phyloP scores from a whole-genome alignment of 805 yeast genomes.

The Pichia californica region DNA sequence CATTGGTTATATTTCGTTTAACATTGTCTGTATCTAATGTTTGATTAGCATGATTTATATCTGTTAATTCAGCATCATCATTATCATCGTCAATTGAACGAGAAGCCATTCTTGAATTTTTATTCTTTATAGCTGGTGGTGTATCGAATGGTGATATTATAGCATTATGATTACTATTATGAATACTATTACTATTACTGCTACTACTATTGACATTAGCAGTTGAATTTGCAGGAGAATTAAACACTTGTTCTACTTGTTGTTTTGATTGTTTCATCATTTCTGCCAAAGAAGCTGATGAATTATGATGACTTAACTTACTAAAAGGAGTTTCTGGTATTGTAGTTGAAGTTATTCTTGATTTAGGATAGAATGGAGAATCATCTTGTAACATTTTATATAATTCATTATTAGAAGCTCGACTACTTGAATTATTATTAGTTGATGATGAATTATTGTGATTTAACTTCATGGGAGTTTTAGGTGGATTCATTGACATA shows the following conservation, averaged over 20 bases:
- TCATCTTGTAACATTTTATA: constrained; percentile 24
- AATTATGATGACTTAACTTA: neutral
- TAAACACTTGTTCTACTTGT: neutral
- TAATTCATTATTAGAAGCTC: constrained; percentile 5
- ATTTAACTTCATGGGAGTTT: constrained; percentile 5
- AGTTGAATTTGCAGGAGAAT: neutral
- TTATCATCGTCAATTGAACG: neutral
- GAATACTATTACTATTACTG: too few relatives aligned
- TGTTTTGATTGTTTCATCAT: neutral
- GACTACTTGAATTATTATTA: neutral
- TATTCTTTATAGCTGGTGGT: constrained; percentile 7
- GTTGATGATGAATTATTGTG: too few relatives aligned
- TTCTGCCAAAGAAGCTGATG: neutral
- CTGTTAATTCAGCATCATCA: neutral
- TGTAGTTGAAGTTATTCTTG: constrained; percentile 16
- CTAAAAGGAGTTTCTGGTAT: constrained; percentile 23
- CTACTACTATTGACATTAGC: too few relatives aligned
- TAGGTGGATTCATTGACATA: neutral
- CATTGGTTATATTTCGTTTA: neutral
- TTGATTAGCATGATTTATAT: neutral
- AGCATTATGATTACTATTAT: too few relatives aligned
- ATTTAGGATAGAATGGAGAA: constrained; percentile 27
- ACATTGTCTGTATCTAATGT: neutral
- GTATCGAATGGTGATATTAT: constrained; percentile 14
- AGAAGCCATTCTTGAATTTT: too few relatives aligned